Conservation (phyloP, 2,329 filamentous ascomycete genomes). For the Diaporthe vaccinii region DNA sequence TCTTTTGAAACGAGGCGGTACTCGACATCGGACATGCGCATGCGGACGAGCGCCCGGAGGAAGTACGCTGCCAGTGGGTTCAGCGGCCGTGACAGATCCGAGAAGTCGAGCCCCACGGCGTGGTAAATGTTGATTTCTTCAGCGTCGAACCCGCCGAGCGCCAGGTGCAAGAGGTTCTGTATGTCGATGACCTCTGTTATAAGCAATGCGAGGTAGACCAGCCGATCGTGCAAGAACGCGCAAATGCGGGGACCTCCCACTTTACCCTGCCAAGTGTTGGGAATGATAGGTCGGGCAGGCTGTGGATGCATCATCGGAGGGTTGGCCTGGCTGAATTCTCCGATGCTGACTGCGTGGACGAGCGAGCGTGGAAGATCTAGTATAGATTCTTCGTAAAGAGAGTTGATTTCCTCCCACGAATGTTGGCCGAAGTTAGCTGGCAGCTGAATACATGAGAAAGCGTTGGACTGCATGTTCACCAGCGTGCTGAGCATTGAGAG, state of each 20-base stretch:
- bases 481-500: too few relatives aligned
- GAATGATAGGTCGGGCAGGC: neutral
- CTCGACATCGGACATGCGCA: neutral
- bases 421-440: neutral
- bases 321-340: neutral
- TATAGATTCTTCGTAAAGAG: neutral
- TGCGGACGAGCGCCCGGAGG: neutral
- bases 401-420: neutral
- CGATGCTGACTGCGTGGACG: neutral
- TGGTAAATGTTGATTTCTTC: neutral
- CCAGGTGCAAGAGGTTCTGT: neutral
- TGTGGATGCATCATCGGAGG: neutral
- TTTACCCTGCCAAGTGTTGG: neutral
- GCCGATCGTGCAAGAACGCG: neutral
- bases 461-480: neutral
- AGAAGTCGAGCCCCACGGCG: neutral
- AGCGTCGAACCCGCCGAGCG: neutral
- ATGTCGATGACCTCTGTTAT: neutral
- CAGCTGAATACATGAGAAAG: neutral
- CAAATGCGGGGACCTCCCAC: neutral
- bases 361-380: neutral
- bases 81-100: neutral
- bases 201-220: neutral
- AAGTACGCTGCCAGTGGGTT: neutral
- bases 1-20: neutral